These are phyloP conservation scores for Trametes punicea DNA, from an alignment of 768 basidiomycete genomes.

Conservation along the genomic window DNA sequence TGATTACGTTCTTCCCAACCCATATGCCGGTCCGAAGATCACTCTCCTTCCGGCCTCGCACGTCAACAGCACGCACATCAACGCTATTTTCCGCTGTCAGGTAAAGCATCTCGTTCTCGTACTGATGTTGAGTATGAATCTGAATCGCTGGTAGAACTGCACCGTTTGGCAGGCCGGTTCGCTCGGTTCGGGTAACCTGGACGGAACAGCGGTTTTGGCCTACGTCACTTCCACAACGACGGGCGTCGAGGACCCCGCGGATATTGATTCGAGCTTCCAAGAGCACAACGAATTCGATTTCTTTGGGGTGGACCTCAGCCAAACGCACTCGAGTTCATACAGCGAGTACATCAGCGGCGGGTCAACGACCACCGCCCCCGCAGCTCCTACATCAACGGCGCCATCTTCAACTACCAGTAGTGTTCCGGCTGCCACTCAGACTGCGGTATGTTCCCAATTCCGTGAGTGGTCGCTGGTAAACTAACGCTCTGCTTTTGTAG, in stretches of 20 bases:
- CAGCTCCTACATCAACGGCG: not conserved
- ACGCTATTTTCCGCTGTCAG: slow-evolving; percentile 32
- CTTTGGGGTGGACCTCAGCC: slow-evolving; percentile 27
- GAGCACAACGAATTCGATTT: slow-evolving; percentile 30
- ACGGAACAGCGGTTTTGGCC: slow-evolving; percentile 25
- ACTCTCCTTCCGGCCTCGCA: slow-evolving; percentile 26
- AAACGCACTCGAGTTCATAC: slow-evolving; percentile 24
- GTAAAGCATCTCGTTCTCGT: slow-evolving; percentile 3
- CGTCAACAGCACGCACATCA: slow-evolving; percentile 29
- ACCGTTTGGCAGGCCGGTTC: slow-evolving; percentile 30
- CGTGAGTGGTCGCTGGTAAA: not conserved
- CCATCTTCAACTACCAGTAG: slow-evolving; percentile 11
- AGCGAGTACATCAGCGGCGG: slow-evolving; percentile 20
- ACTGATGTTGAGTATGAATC: not conserved
- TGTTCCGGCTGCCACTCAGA: slow-evolving; percentile 16
- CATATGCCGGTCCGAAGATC: slow-evolving; percentile 26
- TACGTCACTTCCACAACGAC: slow-evolving; percentile 27
- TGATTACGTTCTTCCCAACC: slow-evolving; percentile 26
- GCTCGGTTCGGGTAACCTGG: slow-evolving; percentile 25
- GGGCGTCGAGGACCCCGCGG: slow-evolving; percentile 22
- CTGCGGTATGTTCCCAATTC: slow-evolving; percentile 13
- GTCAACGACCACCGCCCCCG: slow-evolving; percentile 2
- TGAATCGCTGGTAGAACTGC: slow-evolving; percentile 23
- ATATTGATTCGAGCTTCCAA: slow-evolving; percentile 28
- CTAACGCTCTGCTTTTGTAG: slow-evolving; percentile 3